A percentile compares a stretch with the other conserved stretches of the same genome.
Conservation (phyloP, 1,139 yeast species). For the Kodamaea suecica region DNA sequence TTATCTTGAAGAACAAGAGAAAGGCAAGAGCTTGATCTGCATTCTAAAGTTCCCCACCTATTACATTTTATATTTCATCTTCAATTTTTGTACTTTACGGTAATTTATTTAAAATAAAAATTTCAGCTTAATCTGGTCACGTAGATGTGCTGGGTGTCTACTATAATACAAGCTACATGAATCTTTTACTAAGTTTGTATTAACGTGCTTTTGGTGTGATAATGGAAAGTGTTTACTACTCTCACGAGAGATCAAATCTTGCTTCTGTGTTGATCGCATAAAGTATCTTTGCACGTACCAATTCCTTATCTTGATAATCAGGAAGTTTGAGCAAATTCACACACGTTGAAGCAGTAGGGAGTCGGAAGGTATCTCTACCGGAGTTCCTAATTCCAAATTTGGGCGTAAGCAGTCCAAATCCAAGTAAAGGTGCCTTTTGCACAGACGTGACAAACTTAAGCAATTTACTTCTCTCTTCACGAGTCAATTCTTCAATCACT, state of each 20-base stretch:
- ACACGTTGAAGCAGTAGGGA: conserved; percentile 94
- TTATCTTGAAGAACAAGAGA: conserved; percentile 74
- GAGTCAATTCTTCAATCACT: conserved; percentile 63
- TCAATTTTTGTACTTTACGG: conserved; percentile 1
- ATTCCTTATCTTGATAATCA: conserved; percentile 61
- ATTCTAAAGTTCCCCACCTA: not conserved
- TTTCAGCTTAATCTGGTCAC: not conserved
- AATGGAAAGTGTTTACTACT: too few species aligned
- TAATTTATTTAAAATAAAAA: conserved; percentile 3
- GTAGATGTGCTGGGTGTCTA: too few species aligned
- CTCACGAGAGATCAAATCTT: conserved; percentile 65
- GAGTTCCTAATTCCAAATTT: conserved; percentile 75
- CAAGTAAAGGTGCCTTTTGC: conserved; percentile 85
- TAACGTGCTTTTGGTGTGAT: too few species aligned
- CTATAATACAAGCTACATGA: too few species aligned
- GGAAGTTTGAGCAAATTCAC: conserved; percentile 85
- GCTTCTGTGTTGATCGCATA: conserved; percentile 80
- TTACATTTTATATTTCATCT: not conserved
- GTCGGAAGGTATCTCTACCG: conserved; percentile 51
- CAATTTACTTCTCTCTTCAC: conserved; percentile 58
- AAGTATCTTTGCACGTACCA: conserved; percentile 59
- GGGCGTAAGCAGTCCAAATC: conserved; percentile 74
- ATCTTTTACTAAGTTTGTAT: too few species aligned
- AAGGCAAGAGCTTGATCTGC: conserved; percentile 20
- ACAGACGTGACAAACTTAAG: conserved; percentile 89